Evolutionary conservation across 176 grass and related monocot genomes (phyloP).

Genomic region (Pharus latifolius): DNA sequence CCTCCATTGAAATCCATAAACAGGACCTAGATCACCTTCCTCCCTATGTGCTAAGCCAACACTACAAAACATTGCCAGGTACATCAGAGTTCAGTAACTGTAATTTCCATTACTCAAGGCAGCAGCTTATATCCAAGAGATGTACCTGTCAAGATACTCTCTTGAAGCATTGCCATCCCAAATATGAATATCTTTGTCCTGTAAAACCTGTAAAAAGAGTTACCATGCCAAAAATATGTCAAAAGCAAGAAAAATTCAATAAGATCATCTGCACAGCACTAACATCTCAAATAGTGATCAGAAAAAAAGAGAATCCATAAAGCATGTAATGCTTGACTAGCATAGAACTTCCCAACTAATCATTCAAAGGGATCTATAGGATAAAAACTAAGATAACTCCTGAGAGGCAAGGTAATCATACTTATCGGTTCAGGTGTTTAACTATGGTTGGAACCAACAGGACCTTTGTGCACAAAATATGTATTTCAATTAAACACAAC

Average conservation of each 20-base stretch:
- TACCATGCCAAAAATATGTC: background rate
- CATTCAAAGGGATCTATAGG: background rate
- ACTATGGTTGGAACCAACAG: background rate
- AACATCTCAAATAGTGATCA: background rate
- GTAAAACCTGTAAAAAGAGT: slow-evolving; percentile 44
- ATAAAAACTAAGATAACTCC: background rate
- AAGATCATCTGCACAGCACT: no score
- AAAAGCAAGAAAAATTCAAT: background rate
- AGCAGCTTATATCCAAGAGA: slow-evolving; percentile 2
- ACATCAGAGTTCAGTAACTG: background rate
- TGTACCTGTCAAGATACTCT: slow-evolving; percentile 79
- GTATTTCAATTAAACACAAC: background rate
- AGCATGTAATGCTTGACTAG: background rate
- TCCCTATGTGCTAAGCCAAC: slow-evolving; percentile 55
- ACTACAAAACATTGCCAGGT: slow-evolving; percentile 32
- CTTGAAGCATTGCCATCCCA: slow-evolving; percentile 95
- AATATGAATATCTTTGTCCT: slow-evolving; percentile 78
- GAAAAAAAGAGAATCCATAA: background rate
- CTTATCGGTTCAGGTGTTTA: background rate
- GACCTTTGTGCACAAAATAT: background rate
- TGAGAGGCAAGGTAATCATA: background rate
- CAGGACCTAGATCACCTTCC: slow-evolving; percentile 75
- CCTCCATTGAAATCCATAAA: slow-evolving; percentile 92
- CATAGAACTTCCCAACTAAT: no score
- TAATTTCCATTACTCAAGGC: background rate